Conservation (phyloP, 352 stramenopile genomes). For the Blastocystis sp. region DNA sequence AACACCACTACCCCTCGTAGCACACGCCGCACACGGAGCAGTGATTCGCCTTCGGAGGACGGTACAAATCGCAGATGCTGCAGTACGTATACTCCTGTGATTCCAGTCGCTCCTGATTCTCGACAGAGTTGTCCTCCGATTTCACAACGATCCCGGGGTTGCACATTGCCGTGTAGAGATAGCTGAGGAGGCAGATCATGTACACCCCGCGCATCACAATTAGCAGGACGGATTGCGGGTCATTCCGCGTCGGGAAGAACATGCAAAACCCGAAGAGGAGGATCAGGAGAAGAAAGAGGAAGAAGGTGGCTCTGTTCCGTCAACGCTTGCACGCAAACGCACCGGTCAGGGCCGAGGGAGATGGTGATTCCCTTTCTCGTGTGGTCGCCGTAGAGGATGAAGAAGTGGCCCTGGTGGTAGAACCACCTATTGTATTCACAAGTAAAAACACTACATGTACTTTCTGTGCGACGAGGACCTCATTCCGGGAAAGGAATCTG, state of each 20-base stretch:
- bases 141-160: constrained; percentile 28
- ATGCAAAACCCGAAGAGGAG: background rate
- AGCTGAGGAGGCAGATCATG: background rate
- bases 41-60: constrained; percentile 9
- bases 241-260: background rate
- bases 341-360: constrained; percentile 55
- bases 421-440: background rate
- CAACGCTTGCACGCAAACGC: no score
- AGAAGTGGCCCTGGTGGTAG: constrained; percentile 57
- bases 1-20: constrained; percentile 15
- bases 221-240: no score
- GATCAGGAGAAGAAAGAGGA: background rate
- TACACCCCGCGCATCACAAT: background rate
- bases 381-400: constrained; percentile 50
- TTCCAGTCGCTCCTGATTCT: constrained; percentile 54
- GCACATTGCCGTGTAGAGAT: constrained; percentile 39
- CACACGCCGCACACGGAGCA: constrained; percentile 51
- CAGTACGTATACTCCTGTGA: constrained; percentile 27
- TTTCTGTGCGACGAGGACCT: background rate
- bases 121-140: constrained; percentile 40
- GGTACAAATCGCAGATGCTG: constrained; percentile 61
- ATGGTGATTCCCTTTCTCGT: constrained; percentile 40
- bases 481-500: background rate
- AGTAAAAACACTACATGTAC: background rate
- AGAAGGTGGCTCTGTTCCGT: constrained; percentile 20